A percentile compares a stretch with the other conserved stretches of the same genome.
Conservation (phyloP, 2,329 filamentous ascomycete species). For the Fusarium citri region DNA sequence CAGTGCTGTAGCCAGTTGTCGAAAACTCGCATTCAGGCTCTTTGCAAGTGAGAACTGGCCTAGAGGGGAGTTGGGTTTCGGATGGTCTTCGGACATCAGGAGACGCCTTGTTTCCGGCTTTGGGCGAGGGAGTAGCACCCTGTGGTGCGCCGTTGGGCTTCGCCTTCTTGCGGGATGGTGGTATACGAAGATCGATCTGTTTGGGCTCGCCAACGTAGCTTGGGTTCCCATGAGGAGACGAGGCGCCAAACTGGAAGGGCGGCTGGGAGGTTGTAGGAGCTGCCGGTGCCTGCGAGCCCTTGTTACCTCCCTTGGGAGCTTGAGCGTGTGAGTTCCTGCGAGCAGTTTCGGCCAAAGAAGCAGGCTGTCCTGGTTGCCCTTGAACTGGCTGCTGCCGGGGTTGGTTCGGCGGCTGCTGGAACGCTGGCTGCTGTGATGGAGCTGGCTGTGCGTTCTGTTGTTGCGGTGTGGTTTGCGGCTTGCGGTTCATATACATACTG, state of each 20-base stretch:
- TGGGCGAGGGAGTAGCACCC: conserved; percentile 60
- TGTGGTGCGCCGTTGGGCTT: conserved; percentile 60
- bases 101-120: conserved; percentile 60
- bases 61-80: conserved; percentile 50
- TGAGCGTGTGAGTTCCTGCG: conserved; percentile 64
- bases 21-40: conserved; percentile 67
- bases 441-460: conserved; percentile 47
- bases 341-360: conserved; percentile 59
- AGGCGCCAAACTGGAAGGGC: conserved; percentile 66
- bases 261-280: conserved; percentile 69
- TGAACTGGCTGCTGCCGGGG: conserved; percentile 39
- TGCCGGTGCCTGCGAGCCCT: conserved; percentile 62
- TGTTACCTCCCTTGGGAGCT: conserved; percentile 54
- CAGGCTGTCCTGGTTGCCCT: conserved; percentile 39
- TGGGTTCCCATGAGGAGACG: conserved; percentile 70
- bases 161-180: conserved; percentile 67
- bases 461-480: conserved; percentile 46
- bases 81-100: conserved; percentile 56
- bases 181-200: conserved; percentile 67
- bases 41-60: conserved; percentile 62
- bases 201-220: conserved; percentile 64
- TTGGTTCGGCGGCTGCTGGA: conserved; percentile 51
- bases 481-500: conserved; percentile 46
- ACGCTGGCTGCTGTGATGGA: conserved; percentile 50
- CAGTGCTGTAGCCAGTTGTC: conserved; percentile 61